These are phyloP conservation scores for Passiflora organensis DNA, from an alignment of 345 rosid species.

Conservation along the genomic window DNA sequence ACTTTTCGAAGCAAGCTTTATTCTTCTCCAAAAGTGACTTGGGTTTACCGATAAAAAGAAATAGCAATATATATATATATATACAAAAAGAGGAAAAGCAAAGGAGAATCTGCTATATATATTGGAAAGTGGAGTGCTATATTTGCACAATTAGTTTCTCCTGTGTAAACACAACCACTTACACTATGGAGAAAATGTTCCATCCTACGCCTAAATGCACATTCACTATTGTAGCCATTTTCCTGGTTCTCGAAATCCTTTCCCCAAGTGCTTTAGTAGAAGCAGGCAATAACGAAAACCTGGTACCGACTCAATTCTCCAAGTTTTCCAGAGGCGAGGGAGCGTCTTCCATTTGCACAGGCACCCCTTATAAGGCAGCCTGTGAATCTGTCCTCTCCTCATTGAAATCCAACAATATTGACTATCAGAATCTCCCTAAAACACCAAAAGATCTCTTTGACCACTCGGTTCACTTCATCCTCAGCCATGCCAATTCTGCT, in stretches of 20 bases:
- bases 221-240: background rate
- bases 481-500: conserved; percentile 31
- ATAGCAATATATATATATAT: too few species aligned
- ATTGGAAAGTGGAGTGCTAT: background rate
- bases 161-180: background rate
- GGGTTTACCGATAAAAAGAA: too few species aligned
- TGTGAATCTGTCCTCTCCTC: conserved; percentile 7
- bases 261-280: background rate
- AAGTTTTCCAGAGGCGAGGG: conserved; percentile 35
- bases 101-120: conserved; percentile 5
- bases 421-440: background rate
- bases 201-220: background rate
- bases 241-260: background rate
- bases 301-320: conserved; percentile 37
- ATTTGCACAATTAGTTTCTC: background rate
- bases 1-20: too few species aligned
- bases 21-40: too few species aligned
- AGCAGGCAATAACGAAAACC: conserved; percentile 3
- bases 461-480: conserved; percentile 26
- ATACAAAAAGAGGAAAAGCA: too few species aligned
- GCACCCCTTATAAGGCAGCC: conserved; percentile 11
- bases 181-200: conserved; percentile 6
- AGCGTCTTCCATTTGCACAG: background rate
- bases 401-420: background rate
- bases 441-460: conserved; percentile 22